Percentiles rank a stretch among this genome's conserved stretches.
phyloP scores from a whole-genome alignment of 1,284 basidiomycete species.

The Xanthoconium separans region DNA sequence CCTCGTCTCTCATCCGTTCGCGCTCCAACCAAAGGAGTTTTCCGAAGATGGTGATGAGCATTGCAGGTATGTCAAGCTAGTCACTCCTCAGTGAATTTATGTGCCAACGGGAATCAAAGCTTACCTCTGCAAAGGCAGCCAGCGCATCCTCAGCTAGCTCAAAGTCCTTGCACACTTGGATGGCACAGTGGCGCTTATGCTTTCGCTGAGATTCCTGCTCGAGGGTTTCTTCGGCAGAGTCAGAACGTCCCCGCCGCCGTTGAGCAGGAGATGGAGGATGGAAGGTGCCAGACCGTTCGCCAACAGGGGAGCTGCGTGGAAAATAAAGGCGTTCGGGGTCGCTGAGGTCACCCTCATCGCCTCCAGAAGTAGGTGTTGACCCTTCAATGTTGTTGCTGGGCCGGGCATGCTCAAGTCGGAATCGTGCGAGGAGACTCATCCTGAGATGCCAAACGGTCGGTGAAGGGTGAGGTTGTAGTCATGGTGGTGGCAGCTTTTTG shows the following conservation, averaged over 20 bases:
- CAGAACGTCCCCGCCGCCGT: not conserved
- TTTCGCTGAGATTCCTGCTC: not conserved
- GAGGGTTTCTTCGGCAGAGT: not conserved
- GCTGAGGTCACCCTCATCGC: not conserved
- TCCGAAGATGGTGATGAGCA: not conserved
- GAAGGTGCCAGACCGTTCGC: not conserved
- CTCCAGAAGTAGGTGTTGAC: not conserved
- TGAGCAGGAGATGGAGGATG: not conserved
- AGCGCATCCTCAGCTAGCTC: not conserved
- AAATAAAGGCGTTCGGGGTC: not conserved
- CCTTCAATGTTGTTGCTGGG: not conserved
- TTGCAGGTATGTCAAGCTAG: not conserved
- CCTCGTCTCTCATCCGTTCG: not conserved
- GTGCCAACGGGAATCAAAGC: too few species aligned
- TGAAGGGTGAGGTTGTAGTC: not conserved
- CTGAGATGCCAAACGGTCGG: not conserved
- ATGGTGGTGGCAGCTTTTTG: not conserved
- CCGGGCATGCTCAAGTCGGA: not conserved
- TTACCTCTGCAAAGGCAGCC: not conserved
- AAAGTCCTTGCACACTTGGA: not conserved
- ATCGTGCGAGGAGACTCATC: not conserved
- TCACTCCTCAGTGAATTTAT: too few species aligned
- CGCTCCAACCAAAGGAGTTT: not conserved
- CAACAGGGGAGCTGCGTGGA: not conserved
- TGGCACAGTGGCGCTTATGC: not conserved